Conservation (phyloP, 164 flowering plant genomes). For the Nymphaea colorata region DNA sequence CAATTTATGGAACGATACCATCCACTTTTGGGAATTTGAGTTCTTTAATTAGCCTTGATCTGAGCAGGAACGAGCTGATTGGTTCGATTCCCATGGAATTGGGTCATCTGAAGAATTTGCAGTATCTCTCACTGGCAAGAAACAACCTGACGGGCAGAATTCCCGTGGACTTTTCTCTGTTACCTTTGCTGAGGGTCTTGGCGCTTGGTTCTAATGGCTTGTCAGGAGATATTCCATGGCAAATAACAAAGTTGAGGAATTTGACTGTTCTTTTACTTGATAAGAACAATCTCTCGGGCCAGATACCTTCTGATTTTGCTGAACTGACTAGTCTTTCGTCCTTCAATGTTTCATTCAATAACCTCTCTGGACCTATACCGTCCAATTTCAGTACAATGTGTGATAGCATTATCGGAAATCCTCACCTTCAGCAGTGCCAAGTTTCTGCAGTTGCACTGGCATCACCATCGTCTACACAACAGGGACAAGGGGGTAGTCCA, state of each 20-base stretch:
- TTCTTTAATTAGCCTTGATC: slow-evolving; percentile 46
- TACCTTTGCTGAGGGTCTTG: slow-evolving; percentile 39
- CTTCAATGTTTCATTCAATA: slow-evolving; percentile 74
- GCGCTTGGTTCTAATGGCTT: slow-evolving; percentile 64
- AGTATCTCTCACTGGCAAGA: slow-evolving; percentile 47
- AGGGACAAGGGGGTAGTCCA: slow-evolving; percentile 19
- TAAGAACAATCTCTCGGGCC: slow-evolving; percentile 58
- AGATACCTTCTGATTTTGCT: slow-evolving; percentile 51
- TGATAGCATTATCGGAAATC: slow-evolving; percentile 47
- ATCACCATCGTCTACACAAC: slow-evolving; percentile 37
- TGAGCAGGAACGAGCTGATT: slow-evolving; percentile 51
- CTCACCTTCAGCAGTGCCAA: slow-evolving; percentile 34
- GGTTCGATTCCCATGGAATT: slow-evolving; percentile 48
- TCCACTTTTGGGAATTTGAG: slow-evolving; percentile 30
- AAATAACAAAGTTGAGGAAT: slow-evolving; percentile 38
- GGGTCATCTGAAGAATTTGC: slow-evolving; percentile 32
- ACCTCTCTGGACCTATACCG: slow-evolving; percentile 65
- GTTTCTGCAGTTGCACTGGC: slow-evolving; percentile 16
- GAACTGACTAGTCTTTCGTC: slow-evolving; percentile 37
- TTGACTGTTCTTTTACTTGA: slow-evolving; percentile 49
- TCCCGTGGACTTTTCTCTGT: slow-evolving; percentile 49
- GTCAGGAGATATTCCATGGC: slow-evolving; percentile 55
- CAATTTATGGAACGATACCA: slow-evolving; percentile 46
- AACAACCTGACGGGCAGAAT: slow-evolving; percentile 57
- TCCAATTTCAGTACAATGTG: slow-evolving; percentile 32